phyloP scores from a whole-genome alignment of 345 rosid species.

The Rhodamnia argentea region DNA sequence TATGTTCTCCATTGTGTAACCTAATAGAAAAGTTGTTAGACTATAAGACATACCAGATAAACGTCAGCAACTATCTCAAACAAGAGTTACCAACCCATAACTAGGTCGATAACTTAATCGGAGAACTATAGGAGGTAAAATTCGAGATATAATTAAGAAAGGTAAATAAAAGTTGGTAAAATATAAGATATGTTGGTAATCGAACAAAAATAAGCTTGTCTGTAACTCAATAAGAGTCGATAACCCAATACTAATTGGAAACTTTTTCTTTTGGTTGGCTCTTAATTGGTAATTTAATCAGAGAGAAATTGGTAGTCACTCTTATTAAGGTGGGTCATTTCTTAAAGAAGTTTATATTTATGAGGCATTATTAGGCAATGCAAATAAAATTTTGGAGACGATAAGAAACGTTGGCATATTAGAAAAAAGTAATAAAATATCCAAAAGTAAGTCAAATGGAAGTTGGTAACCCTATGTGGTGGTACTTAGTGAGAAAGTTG shows the following conservation, averaged over 20 bases:
- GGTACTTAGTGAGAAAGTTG: background rate
- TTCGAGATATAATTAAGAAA: background rate
- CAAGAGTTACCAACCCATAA: background rate
- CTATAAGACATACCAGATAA: background rate
- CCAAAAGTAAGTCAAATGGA: background rate
- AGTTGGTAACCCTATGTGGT: background rate
- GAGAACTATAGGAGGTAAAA: background rate
- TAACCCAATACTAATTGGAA: no score
- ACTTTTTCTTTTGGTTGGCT: no score
- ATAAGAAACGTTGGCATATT: background rate
- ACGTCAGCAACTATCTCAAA: background rate
- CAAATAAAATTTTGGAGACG: background rate
- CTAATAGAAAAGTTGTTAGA: background rate
- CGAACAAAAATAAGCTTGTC: background rate
- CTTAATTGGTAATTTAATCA: background rate
- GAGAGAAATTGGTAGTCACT: background rate
- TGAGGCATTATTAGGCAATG: background rate
- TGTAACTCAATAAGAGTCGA: background rate
- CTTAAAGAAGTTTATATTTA: background rate
- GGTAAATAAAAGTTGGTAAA: background rate
- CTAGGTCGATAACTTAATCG: background rate
- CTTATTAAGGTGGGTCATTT: background rate
- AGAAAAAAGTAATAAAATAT: background rate
- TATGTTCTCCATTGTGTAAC: background rate
- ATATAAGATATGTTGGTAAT: background rate